A percentile compares a stretch with the other conserved stretches of the same genome.
phyloP scores from a whole-genome alignment of 352 stramenopile species.

The Globisporangium paddicum region DNA sequence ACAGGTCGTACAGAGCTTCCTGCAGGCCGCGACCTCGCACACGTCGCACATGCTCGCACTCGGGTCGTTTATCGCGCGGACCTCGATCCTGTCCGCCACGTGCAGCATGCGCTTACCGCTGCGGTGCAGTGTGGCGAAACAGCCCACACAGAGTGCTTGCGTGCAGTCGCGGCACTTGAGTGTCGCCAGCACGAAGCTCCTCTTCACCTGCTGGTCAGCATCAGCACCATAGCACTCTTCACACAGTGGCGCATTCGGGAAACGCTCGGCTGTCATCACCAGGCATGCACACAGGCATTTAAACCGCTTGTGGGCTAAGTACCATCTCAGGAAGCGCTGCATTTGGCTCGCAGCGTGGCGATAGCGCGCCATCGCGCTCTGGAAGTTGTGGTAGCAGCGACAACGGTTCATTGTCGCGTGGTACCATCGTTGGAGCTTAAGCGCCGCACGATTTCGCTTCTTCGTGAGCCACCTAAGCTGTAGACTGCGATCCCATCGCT shows the following conservation, averaged over 20 bases:
- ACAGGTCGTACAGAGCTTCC: slow-evolving; percentile 20
- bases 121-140: slow-evolving; percentile 20
- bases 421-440: slow-evolving; percentile 25
- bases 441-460: slow-evolving; percentile 14
- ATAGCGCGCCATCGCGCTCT: slow-evolving; percentile 9
- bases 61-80: slow-evolving; percentile 16
- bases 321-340: background rate
- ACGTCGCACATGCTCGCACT: slow-evolving; percentile 14
- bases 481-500: slow-evolving; percentile 21
- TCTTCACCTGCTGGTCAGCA: background rate
- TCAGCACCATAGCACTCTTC: slow-evolving; percentile 20
- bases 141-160: slow-evolving; percentile 22
- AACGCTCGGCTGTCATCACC: slow-evolving; percentile 14
- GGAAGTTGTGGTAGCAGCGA: slow-evolving; percentile 20
- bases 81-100: slow-evolving; percentile 26
- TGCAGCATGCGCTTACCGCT: slow-evolving; percentile 32
- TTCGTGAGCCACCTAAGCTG: slow-evolving; percentile 14
- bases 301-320: slow-evolving; percentile 6
- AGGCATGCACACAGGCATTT: slow-evolving; percentile 1
- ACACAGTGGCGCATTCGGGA: slow-evolving; percentile 32
- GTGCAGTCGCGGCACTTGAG: slow-evolving; percentile 28
- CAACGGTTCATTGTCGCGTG: slow-evolving; percentile 9
- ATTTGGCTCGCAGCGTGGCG: background rate
- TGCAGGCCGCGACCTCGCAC: slow-evolving; percentile 21
- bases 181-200: slow-evolving; percentile 15